Evolutionary conservation across 371 early-diverging fungal species (phyloP).

Genomic region (Saksenaea oblongispora): DNA sequence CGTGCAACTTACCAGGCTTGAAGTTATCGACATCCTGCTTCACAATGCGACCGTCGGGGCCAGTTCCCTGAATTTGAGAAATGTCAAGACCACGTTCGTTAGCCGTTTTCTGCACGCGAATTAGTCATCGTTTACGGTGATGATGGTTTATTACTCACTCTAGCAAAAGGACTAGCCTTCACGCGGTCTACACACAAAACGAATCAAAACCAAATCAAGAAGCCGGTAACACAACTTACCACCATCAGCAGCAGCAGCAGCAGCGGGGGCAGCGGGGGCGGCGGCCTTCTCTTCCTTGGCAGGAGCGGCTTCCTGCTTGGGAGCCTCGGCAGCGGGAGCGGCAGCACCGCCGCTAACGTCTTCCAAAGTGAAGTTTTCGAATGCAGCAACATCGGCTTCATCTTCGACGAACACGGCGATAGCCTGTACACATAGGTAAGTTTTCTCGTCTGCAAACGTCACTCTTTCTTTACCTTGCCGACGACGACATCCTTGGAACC

Average conservation of each 20-base stretch:
- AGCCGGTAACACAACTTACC: constrained; percentile 22
- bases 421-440: constrained; percentile 56
- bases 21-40: constrained; percentile 85
- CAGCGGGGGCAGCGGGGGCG: constrained; percentile 36
- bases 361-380: constrained; percentile 75
- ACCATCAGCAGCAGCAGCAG: constrained; percentile 47
- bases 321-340: constrained; percentile 36
- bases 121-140: neutral
- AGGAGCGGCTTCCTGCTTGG: constrained; percentile 26
- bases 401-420: constrained; percentile 93
- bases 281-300: constrained; percentile 25
- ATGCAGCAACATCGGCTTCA: constrained; percentile 83
- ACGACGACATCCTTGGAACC: constrained; percentile 88
- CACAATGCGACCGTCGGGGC: constrained; percentile 89
- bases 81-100: constrained; percentile 81
- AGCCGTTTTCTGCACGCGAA: constrained; percentile 67
- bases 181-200: constrained; percentile 58
- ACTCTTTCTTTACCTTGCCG: constrained; percentile 49
- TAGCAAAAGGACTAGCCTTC: constrained; percentile 89
- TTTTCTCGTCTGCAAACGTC: neutral
- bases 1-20: neutral
- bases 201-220: neutral
- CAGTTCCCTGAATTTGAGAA: constrained; percentile 81
- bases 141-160: constrained; percentile 28
- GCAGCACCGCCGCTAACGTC: constrained; percentile 50